phyloP scores from a whole-genome alignment of 306 rosid genomes.

The Lathyrus sativus region DNA sequence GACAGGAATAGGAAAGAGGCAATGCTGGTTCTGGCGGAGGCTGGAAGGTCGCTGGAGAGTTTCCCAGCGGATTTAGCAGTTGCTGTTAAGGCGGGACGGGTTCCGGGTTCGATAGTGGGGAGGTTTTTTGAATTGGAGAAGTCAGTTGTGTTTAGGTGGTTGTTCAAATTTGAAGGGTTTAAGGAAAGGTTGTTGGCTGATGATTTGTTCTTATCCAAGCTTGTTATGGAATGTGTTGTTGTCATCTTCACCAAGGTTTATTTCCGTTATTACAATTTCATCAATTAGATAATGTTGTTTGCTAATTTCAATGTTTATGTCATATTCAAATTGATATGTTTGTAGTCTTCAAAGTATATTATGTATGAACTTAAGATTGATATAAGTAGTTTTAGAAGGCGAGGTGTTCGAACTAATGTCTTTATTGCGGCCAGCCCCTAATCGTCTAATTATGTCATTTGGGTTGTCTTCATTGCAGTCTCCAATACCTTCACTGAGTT shows the following conservation, averaged over 20 bases:
- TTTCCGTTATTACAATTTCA: slow-evolving; percentile 8
- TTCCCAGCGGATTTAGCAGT: slow-evolving; percentile 74
- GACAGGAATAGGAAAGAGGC: slow-evolving; percentile 70
- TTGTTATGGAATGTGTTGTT: slow-evolving; percentile 82
- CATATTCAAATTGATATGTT: not conserved
- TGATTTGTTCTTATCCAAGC: slow-evolving; percentile 84
- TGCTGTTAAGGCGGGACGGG: slow-evolving; percentile 64
- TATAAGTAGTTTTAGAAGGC: no score
- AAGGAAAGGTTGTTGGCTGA: slow-evolving; percentile 91
- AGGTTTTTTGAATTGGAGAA: slow-evolving; percentile 77
- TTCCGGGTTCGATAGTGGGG: slow-evolving; percentile 71
- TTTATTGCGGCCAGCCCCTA: no score
- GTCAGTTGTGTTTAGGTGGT: slow-evolving; percentile 62
- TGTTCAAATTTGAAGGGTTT: slow-evolving; percentile 78
- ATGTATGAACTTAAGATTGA: not conserved
- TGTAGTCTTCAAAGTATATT: not conserved
- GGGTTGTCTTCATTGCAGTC: no score
- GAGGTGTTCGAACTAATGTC: no score
- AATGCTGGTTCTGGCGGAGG: slow-evolving; percentile 59
- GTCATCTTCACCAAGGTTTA: slow-evolving; percentile 87
- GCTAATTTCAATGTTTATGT: slow-evolving; percentile 1
- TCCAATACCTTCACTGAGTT: no score
- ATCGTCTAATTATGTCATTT: no score
- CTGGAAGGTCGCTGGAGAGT: slow-evolving; percentile 65
- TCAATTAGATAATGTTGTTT: not conserved